Evolutionary conservation across 1,284 basidiomycete genomes (phyloP), one percentile per base, ranked within the genome.

Genomic region (Hymenochaete sp.): DNA sequence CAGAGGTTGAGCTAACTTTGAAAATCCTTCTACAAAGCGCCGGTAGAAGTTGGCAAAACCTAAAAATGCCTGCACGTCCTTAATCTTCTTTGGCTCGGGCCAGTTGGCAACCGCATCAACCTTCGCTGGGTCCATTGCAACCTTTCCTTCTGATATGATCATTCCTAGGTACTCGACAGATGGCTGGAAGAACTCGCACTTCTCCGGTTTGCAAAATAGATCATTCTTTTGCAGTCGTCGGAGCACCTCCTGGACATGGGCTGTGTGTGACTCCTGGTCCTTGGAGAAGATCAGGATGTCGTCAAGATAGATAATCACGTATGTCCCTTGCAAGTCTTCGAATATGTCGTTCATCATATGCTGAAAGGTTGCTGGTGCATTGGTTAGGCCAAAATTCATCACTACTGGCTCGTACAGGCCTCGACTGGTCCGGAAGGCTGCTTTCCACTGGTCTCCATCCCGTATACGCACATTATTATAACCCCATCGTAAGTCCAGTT

Each of bases 321-420:
- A 31, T 9, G 14, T 14, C 14, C 28, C 28, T 31, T 36, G n/a
- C n/a, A n/a, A n/a, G n/a, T n/a, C n/a, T n/a, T n/a, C n/a, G n/a
- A n/a, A n/a, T n/a, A n/a, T n/a, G n/a, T n/a, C n/a, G n/a, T n/a
- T n/a, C n/a, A n/a, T n/a, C n/a, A n/a, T n/a, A n/a, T n/a, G n/a
- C n/a, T 66, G 64, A 51, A 65, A 63, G 0, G 57, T 53, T 0
- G 63, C 57, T 0, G 66, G 67, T 0, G 62, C 62, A 47, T 70
- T 71, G 38, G 59, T 61, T 3, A 68, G 53, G 0, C 67, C 62
- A 42, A 64, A 63, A 0, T 58, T 59, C 62, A 66, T 58, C 25
- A 64, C 59, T 2, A 45, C 29, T 38, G 46, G 61, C 51, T 67
- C 58, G 48, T 55, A 67, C 2, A 56, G 32, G 14, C 62, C 64